A percentile compares a stretch with the other conserved stretches of the same genome.
phyloP scores from a whole-genome alignment of 2,329 filamentous ascomycete genomes.

The Colletotrichum zoysiae region DNA sequence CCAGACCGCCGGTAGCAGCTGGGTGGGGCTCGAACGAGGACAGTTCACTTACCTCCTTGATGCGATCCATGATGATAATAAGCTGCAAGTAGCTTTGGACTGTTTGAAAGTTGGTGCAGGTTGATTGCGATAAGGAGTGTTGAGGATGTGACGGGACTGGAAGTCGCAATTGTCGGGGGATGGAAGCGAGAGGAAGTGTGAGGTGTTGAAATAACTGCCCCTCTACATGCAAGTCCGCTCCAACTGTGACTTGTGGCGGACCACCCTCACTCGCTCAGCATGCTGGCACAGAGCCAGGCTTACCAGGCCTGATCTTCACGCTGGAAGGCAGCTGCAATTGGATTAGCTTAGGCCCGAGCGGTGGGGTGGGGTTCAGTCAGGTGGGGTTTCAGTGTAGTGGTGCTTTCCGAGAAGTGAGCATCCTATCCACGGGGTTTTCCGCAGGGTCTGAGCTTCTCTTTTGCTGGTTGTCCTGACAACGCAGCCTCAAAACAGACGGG shows the following conservation, averaged over 20 bases:
- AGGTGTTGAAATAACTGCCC: slow-evolving; percentile 50
- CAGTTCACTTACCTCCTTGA: slow-evolving; percentile 81
- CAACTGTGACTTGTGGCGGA: slow-evolving; percentile 38
- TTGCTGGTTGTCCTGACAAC: slow-evolving; percentile 33
- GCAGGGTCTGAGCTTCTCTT: slow-evolving; percentile 39
- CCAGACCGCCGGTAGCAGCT: slow-evolving; percentile 38
- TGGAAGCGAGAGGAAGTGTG: slow-evolving; percentile 49
- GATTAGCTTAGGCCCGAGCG: slow-evolving; percentile 37
- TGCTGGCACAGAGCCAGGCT: slow-evolving; percentile 25
- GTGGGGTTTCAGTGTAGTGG: slow-evolving; percentile 32
- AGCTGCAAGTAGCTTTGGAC: slow-evolving; percentile 43
- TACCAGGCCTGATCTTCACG: slow-evolving; percentile 31
- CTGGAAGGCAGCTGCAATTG: slow-evolving; percentile 38
- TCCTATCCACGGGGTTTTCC: slow-evolving; percentile 24
- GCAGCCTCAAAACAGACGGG: slow-evolving; percentile 32
- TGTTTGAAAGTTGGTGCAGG: slow-evolving; percentile 47
- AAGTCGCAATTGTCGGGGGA: slow-evolving; percentile 44
- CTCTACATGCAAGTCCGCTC: slow-evolving; percentile 56
- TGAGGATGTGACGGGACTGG: slow-evolving; percentile 50
- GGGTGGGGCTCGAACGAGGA: slow-evolving; percentile 48
- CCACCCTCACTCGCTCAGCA: slow-evolving; percentile 35
- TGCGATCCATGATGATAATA: slow-evolving; percentile 77
- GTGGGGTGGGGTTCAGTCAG: slow-evolving; percentile 38
- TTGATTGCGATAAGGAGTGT: slow-evolving; percentile 41
- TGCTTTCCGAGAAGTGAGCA: slow-evolving; percentile 10